phyloP scores from a whole-genome alignment of 2,329 filamentous ascomycete genomes.

The Trichothecium sympodiale region DNA sequence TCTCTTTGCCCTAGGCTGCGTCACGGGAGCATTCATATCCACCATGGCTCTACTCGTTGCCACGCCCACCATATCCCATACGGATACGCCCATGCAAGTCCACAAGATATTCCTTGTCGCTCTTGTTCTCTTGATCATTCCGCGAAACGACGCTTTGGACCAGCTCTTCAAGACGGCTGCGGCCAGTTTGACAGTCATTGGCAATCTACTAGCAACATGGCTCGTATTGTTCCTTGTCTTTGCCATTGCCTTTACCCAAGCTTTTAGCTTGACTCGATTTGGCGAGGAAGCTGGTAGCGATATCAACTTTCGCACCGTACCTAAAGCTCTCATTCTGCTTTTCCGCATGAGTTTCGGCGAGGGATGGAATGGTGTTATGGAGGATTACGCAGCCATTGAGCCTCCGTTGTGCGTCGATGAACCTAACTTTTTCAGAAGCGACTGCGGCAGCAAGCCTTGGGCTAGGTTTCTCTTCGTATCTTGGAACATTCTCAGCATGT shows the following conservation, averaged over 20 bases:
- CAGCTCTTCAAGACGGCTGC: slow-evolving; percentile 98
- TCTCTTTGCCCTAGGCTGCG: slow-evolving; percentile 70
- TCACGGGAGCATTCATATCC: slow-evolving; percentile 65
- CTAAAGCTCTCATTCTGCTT: slow-evolving; percentile 83
- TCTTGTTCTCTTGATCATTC: slow-evolving; percentile 81
- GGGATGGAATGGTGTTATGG: slow-evolving; percentile 95
- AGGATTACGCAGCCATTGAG: slow-evolving; percentile 75
- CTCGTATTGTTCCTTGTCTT: slow-evolving; percentile 94
- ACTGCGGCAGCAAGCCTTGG: slow-evolving; percentile 88
- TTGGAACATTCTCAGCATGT: slow-evolving; percentile 99
- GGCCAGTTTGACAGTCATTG: slow-evolving; percentile 80
- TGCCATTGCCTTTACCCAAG: slow-evolving; percentile 90
- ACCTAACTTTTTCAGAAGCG: slow-evolving; percentile 67
- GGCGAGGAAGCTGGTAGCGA: slow-evolving; percentile 61
- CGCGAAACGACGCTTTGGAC: slow-evolving; percentile 91
- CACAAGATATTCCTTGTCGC: slow-evolving; percentile 93
- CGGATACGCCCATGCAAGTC: slow-evolving; percentile 55
- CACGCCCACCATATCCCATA: slow-evolving; percentile 36
- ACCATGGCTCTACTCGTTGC: slow-evolving; percentile 70
- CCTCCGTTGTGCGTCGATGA: slow-evolving; percentile 71
- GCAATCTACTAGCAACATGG: slow-evolving; percentile 91
- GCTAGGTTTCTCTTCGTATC: slow-evolving; percentile 81
- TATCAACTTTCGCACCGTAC: slow-evolving; percentile 86
- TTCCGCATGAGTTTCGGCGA: slow-evolving; percentile 92
- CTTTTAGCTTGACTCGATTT: slow-evolving; percentile 90